Evolutionary conservation across 805 yeast species (phyloP).

Genomic region (Barnettozyma pratensis): DNA sequence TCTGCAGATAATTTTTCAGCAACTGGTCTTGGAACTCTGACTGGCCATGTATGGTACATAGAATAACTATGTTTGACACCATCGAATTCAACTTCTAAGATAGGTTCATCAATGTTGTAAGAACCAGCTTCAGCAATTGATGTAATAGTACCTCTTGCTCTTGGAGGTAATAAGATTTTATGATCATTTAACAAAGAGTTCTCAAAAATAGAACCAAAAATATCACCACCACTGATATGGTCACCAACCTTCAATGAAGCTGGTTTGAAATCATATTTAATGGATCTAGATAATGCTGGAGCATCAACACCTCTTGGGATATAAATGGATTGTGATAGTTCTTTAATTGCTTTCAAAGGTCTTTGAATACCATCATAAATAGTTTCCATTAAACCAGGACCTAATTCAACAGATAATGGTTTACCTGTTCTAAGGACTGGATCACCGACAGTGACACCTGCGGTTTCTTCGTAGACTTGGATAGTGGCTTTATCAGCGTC

Average conservation of each 20-base stretch:
- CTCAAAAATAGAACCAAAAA: slow-evolving; percentile 89
- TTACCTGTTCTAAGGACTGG: slow-evolving; percentile 98
- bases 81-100: slow-evolving; percentile 91
- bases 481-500: slow-evolving; percentile 96
- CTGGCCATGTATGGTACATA: slow-evolving; percentile 99
- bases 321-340: slow-evolving; percentile 83
- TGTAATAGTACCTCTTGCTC: slow-evolving; percentile 96
- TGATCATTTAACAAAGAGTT: slow-evolving; percentile 91
- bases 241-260: slow-evolving; percentile 81
- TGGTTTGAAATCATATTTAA: slow-evolving; percentile 84
- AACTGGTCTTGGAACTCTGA: slow-evolving; percentile 98
- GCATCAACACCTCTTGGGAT: slow-evolving; percentile 98
- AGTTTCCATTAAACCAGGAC: slow-evolving; percentile 99
- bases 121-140: slow-evolving; percentile 87
- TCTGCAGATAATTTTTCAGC: slow-evolving; percentile 91
- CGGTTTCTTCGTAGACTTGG: slow-evolving; percentile 98
- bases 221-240: slow-evolving; percentile 97
- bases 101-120: slow-evolving; percentile 83
- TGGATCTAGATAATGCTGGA: slow-evolving; percentile 84
- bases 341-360: slow-evolving; percentile 91
- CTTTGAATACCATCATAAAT: slow-evolving; percentile 99
- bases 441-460: slow-evolving; percentile 98
- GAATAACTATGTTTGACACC: slow-evolving; percentile 77
- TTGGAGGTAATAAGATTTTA: slow-evolving; percentile 93
- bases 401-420: slow-evolving; percentile 97